phyloP scores from a whole-genome alignment of 139 green algal species.

The Mychonastes homosphaera region DNA sequence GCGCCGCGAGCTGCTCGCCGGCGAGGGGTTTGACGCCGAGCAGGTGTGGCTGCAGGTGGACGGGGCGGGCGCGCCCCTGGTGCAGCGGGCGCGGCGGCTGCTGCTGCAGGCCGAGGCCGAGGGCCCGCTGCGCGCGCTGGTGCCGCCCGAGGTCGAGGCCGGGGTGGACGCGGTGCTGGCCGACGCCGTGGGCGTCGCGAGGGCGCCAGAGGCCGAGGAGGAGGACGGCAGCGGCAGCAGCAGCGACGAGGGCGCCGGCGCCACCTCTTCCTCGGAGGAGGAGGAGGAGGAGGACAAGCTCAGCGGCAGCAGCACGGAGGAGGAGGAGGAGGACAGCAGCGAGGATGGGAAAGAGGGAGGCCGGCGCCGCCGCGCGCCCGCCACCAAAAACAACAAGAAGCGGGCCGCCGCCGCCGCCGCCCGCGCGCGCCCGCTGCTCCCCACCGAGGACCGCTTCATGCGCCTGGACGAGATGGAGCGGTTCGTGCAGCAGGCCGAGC shows the following conservation, averaged over 20 bases:
- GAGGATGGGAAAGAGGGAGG: conserved; percentile 1
- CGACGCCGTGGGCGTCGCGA: neutral
- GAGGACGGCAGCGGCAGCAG: conserved; percentile 4
- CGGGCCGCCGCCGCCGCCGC: neutral
- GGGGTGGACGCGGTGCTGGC: conserved; percentile 25
- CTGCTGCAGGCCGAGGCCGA: too few relatives aligned
- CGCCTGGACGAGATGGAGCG: conserved; percentile 73
- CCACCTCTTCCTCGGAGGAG: too few relatives aligned
- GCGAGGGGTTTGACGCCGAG: conserved; percentile 37
- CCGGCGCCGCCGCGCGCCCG: neutral
- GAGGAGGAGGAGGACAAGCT: conserved; percentile 1
- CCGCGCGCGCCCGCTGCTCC: conserved; percentile 1
- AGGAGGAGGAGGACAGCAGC: neutral
- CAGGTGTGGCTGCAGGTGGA: conserved; percentile 29
- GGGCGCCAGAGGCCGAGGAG: conserved; percentile 5
- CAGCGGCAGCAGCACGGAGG: conserved; percentile 4
- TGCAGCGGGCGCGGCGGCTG: neutral
- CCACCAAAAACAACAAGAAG: neutral
- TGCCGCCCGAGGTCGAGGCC: conserved; percentile 26
- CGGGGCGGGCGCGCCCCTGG: conserved; percentile 8
- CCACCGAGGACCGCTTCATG: conserved; percentile 65
- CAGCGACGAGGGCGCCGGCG: neutral
- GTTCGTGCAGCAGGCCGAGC: conserved; percentile 79
- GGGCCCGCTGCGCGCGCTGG: conserved; percentile 1
- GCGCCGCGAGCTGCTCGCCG: conserved; percentile 31